A percentile compares a stretch with the other conserved stretches of the same genome.
phyloP scores from a whole-genome alignment of 495 filamentous ascomycete genomes.

The Schizothecium vesticola region DNA sequence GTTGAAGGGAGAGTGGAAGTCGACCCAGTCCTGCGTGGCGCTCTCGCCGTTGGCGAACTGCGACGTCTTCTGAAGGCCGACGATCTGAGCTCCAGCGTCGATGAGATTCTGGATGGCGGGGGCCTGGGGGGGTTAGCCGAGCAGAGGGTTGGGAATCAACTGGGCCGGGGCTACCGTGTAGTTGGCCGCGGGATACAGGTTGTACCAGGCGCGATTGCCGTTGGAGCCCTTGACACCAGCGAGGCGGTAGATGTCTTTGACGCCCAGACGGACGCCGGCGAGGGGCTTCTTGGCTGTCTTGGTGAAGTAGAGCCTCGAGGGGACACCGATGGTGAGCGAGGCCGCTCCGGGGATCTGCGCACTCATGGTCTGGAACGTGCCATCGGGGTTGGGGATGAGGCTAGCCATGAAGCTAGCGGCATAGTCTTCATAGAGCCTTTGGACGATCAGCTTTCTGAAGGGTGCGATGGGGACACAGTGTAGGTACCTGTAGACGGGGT shows the following conservation, averaged over 20 bases:
- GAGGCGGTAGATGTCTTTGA: slow-evolving; percentile 61
- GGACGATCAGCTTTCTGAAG: background rate
- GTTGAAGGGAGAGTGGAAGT: slow-evolving; percentile 51
- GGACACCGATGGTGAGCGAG: slow-evolving; percentile 36
- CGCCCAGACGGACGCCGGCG: slow-evolving; percentile 48
- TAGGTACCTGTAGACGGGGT: slow-evolving; percentile 26
- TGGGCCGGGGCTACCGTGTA: too few species aligned
- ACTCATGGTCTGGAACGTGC: slow-evolving; percentile 34
- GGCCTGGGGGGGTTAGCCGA: too few species aligned
- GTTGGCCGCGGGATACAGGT: slow-evolving; percentile 44
- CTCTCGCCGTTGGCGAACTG: slow-evolving; percentile 56
- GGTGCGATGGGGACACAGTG: background rate
- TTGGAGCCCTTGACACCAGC: slow-evolving; percentile 49
- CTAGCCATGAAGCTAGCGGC: slow-evolving; percentile 35
- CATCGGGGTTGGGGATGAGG: slow-evolving; percentile 32
- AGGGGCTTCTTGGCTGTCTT: slow-evolving; percentile 39
- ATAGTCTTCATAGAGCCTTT: slow-evolving; percentile 38
- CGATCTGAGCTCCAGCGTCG: slow-evolving; percentile 53
- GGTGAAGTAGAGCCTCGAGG: slow-evolving; percentile 50
- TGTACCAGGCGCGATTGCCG: slow-evolving; percentile 53
- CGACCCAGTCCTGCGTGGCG: slow-evolving; percentile 50
- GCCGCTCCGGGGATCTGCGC: slow-evolving; percentile 29
- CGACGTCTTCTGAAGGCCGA: slow-evolving; percentile 55
- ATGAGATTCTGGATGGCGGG: slow-evolving; percentile 51
- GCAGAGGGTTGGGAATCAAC: too few species aligned